Evolutionary conservation across 306 rosid genomes (phyloP), one percentile per base, ranked within the genome.

Genomic region (Gastrolobium bilobum): DNA sequence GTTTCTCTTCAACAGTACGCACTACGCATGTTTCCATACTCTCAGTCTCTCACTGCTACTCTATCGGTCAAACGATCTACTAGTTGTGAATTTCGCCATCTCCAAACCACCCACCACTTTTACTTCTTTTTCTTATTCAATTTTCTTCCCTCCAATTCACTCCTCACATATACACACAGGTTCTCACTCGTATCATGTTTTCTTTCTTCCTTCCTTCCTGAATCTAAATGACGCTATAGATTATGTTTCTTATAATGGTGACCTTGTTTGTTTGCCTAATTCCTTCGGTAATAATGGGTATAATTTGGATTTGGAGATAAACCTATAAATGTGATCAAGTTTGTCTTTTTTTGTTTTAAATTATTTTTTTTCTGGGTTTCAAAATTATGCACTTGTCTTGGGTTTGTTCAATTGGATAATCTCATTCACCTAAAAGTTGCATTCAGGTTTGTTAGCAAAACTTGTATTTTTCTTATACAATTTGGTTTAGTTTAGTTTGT

Each of bases 401-500:
- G 70, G 30, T 46, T 63, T 44, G 42, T 59, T 53, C 65, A 83
- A 39, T 51, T 72, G 57, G 48, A 61, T 40, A 57, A 46, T 63
- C 39, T 48, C 31, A 53, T 29, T 34, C 37, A 30, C 37, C 2
- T 71, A 0, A 3, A 61, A 64, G 37, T 84, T 71, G 66, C 76
- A 54, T 52, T 44, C 10, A 64, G 5, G 51, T 29, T 83, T 50
- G 66, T 15, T 66, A 7, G 42, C 38, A 66, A 76, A 44, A 59
- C 68, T 20, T 58, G 50, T 44, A 42, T 47, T 47, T 48, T 52
- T 38, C 14, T 37, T 66, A 9, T 35, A 64, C 43, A 77, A 10
- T 52, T 66, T 68, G 35, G 76, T 48, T 68, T 48, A 53, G 76
- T 48, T 68, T 48, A 53, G 54, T 78, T 61, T 54, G 56, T 68